Evolutionary conservation across 2,329 filamentous ascomycete species (phyloP), one percentile per base, ranked within the genome.

Genomic region (Thielaviopsis ethacetica): DNA sequence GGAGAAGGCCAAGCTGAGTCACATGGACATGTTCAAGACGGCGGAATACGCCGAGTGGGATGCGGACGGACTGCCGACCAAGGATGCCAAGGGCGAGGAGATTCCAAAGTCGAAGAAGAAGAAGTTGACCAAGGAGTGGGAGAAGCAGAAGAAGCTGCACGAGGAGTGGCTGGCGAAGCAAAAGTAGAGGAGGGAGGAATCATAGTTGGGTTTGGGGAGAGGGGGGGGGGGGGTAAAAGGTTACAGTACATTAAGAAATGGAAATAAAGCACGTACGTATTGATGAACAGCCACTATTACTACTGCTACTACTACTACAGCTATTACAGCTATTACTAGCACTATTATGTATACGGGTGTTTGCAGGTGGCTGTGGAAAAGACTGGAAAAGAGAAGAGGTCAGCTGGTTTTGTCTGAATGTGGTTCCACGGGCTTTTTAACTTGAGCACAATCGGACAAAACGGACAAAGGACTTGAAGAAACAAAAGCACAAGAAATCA

Each of bases 51-150:
- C 76, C 64, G 87, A 79, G 19, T 95, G 88, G 88, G 89, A 95
- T 67, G 83, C 78, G 5, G 84, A 91, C 60, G 91, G 91, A 0
- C 62, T 95, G 63, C 91, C 91, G 1, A 86, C 80, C 0, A 87
- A 83, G 71, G 81, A 90, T 68, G 83, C 81, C 62, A 83, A 87
- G 34, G 90, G 89, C 0, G 83, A 82, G 62, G 88, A 94, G 64
- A 76, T 96, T 44, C 80, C 87, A 4, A 95, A 95, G 76, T 86
- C 79, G 61, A 80, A 83, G 67, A 67, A 73, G 56, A 96, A 96
- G 78, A 91, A 88, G 74, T 70, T 95, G 65, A 84, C 77, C 72
- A 96, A 96, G 76, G 84, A 89, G 59, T 95, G 88, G 88, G 86
- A 94, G 65, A 83, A 78, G 68, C 91, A 96, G 74, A 93, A 90